Evolutionary conservation across 164 flowering plant species (phyloP).

Genomic region (Houttuynia cordata): DNA sequence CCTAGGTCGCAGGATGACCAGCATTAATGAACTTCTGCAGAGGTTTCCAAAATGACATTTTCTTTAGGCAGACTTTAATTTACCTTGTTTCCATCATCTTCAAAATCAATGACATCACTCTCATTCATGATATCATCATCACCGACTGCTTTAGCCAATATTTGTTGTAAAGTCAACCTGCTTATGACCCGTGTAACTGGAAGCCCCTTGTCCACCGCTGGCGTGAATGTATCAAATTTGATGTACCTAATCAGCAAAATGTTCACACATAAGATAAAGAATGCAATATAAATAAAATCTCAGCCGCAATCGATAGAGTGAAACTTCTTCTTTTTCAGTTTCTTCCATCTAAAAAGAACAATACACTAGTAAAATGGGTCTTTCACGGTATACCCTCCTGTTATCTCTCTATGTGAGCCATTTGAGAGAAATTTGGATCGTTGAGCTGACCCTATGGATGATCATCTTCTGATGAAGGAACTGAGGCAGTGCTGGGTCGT

Average conservation of each 20-base stretch:
- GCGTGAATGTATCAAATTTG: constrained; percentile 97
- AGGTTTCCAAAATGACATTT: background rate
- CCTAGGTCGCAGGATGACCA: constrained; percentile 26
- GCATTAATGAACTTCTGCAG: background rate
- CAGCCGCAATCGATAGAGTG: too few relatives aligned
- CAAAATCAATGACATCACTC: constrained; percentile 70
- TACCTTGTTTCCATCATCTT: constrained; percentile 78
- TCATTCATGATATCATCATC: constrained; percentile 63
- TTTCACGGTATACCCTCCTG: too few relatives aligned
- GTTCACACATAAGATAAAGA: constrained; percentile 1
- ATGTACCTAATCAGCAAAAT: constrained; percentile 46
- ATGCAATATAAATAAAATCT: background rate
- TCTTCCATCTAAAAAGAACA: too few relatives aligned
- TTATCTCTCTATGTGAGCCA: too few relatives aligned
- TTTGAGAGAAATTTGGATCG: too few relatives aligned
- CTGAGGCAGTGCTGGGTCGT: too few relatives aligned
- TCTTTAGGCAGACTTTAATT: constrained; percentile 1
- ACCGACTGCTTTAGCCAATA: constrained; percentile 74
- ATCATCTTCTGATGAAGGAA: too few relatives aligned
- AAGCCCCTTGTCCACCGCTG: constrained; percentile 86
- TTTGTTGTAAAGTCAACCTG: constrained; percentile 79
- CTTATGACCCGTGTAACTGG: constrained; percentile 96
- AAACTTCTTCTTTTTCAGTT: too few relatives aligned
- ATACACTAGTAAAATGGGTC: too few relatives aligned
- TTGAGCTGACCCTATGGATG: too few relatives aligned